Percentiles rank a stretch among this genome's conserved stretches.
phyloP scores from a whole-genome alignment of 2,329 filamentous ascomycete genomes.

The Aureobasidium leucospermi region DNA sequence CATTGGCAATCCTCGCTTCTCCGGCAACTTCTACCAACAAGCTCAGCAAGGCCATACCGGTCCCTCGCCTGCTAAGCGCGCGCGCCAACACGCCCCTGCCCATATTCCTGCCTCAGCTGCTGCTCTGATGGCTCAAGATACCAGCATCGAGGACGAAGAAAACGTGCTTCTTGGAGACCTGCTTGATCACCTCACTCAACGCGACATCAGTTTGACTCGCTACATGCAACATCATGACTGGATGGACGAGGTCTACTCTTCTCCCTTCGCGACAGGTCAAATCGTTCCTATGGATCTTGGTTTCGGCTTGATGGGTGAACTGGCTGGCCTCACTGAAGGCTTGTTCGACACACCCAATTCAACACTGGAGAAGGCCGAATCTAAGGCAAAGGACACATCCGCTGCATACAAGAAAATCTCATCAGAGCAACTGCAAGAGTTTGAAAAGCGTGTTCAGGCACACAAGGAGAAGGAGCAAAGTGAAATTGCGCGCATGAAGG shows the following conservation, averaged over 20 bases:
- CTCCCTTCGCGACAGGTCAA: constrained; percentile 76
- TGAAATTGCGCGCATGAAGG: constrained; percentile 80
- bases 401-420: constrained; percentile 48
- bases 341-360: constrained; percentile 61
- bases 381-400: constrained; percentile 29
- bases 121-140: constrained; percentile 33
- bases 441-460: constrained; percentile 67
- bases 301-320: constrained; percentile 68
- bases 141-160: constrained; percentile 74
- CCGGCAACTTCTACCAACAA: constrained; percentile 17
- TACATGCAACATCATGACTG: constrained; percentile 96
- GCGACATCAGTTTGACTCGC: constrained; percentile 77
- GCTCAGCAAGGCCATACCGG: constrained; percentile 20
- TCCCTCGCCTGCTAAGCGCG: constrained; percentile 40
- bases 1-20: constrained; percentile 17
- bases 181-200: constrained; percentile 81
- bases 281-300: constrained; percentile 84
- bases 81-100: constrained; percentile 31
- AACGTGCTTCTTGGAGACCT: constrained; percentile 80
- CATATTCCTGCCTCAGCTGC: constrained; percentile 39
- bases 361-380: constrained; percentile 15
- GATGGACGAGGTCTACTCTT: constrained; percentile 96
- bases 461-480: constrained; percentile 66
- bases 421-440: constrained; percentile 71
- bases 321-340: constrained; percentile 73